Percentiles rank a stretch among this genome's conserved stretches.
Conservation (phyloP, 1,284 basidiomycete species). For the Sporisorium graminicola region DNA sequence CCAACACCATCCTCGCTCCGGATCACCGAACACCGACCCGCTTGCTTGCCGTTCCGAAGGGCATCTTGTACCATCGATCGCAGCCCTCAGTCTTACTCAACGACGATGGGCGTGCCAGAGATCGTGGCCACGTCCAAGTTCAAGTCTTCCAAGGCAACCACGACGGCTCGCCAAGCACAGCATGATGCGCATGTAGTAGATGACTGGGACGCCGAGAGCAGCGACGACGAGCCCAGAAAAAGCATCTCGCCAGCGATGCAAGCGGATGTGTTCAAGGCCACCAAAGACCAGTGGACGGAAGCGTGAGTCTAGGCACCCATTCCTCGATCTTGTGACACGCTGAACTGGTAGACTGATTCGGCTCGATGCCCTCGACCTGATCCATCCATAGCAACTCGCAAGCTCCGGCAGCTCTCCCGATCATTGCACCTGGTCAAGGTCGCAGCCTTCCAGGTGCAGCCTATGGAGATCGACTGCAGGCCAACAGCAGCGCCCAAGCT, state of each 20-base stretch:
- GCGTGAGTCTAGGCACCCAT: slow-evolving; percentile 30
- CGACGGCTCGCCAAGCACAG: slow-evolving; percentile 13
- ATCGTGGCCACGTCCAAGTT: slow-evolving; percentile 44
- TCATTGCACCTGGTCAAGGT: slow-evolving; percentile 8
- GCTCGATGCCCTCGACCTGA: background rate
- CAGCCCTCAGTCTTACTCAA: too few species aligned
- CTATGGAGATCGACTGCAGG: slow-evolving; percentile 27
- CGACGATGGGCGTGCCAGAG: slow-evolving; percentile 1
- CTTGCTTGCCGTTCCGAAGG: too few species aligned
- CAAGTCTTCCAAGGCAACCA: slow-evolving; percentile 25
- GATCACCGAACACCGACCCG: background rate
- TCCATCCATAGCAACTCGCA: slow-evolving; percentile 31
- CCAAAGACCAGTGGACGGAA: slow-evolving; percentile 42
- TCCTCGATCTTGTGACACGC: background rate
- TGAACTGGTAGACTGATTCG: background rate
- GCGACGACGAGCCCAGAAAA: slow-evolving; percentile 21
- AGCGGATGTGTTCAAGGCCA: slow-evolving; percentile 30
- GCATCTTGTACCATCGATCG: too few species aligned
- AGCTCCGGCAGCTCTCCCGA: slow-evolving; percentile 29
- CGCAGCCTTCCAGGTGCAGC: slow-evolving; percentile 40
- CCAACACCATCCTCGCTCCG: background rate
- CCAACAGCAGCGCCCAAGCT: background rate
- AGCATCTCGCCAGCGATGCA: background rate
- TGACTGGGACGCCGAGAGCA: slow-evolving; percentile 53
- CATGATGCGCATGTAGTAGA: slow-evolving; percentile 29